These are phyloP conservation scores for Amanita molliuscula DNA, from an alignment of 768 basidiomycete genomes.

Conservation along the genomic window DNA sequence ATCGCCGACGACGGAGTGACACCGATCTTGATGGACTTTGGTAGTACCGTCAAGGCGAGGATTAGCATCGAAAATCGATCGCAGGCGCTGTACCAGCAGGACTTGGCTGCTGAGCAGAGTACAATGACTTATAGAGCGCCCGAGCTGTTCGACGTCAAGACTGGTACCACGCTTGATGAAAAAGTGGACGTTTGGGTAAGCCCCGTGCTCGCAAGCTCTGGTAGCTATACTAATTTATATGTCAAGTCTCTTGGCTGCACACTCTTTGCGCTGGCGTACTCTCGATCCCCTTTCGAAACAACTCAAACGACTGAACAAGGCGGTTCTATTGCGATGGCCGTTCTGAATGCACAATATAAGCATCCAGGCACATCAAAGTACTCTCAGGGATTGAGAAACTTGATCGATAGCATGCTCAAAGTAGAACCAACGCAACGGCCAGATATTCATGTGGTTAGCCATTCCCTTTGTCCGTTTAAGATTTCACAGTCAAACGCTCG, in stretches of 20 bases:
- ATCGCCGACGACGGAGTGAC: constrained; percentile 79
- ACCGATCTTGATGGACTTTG: constrained; percentile 98
- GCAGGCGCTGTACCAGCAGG: constrained; percentile 88
- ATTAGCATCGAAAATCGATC: constrained; percentile 73
- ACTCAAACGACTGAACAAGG: constrained; percentile 88
- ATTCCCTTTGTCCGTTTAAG: constrained; percentile 2
- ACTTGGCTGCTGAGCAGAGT: constrained; percentile 95
- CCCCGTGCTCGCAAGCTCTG: constrained; percentile 1
- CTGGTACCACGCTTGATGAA: constrained; percentile 77
- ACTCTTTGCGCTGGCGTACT: constrained; percentile 88
- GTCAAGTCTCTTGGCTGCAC: constrained; percentile 89
- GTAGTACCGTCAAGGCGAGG: constrained; percentile 81
- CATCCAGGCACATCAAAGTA: constrained; percentile 75
- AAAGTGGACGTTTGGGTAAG: constrained; percentile 95
- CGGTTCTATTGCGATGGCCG: constrained; percentile 96
- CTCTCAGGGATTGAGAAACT: constrained; percentile 68
- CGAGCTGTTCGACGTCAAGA: constrained; percentile 96
- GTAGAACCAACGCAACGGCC: constrained; percentile 77
- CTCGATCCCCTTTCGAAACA: constrained; percentile 94
- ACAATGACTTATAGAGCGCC: constrained; percentile 99
- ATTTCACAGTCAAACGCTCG: not conserved
- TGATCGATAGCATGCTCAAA: constrained; percentile 82
- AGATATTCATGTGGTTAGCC: constrained; percentile 69
- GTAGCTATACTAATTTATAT: not conserved
- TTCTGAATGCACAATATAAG: constrained; percentile 85